These are phyloP conservation scores for Fusarium praegraminearum DNA, from an alignment of 2,329 filamentous ascomycete species.

Conservation along the genomic window DNA sequence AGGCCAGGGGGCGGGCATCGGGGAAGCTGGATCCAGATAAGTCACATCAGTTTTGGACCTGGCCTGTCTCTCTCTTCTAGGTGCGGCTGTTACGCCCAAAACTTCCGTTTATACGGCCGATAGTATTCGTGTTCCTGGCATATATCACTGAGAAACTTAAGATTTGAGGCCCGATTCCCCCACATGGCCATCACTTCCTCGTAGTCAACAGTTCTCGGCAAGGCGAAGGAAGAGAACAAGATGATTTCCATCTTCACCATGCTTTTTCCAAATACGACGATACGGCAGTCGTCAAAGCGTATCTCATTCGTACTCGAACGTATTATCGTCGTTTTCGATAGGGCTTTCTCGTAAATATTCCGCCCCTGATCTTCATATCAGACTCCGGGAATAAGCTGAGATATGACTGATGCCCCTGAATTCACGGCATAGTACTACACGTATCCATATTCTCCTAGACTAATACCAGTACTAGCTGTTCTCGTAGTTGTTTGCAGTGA, in stretches of 20 bases:
- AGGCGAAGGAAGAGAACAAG: constrained; percentile 2
- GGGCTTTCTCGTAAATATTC: constrained; percentile 23
- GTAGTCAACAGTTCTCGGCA: constrained; percentile 31
- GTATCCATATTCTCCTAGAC: neutral
- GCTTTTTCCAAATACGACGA: constrained; percentile 11
- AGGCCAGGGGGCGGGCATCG: constrained; percentile 10
- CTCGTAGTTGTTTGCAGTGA: neutral
- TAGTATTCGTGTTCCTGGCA: constrained; percentile 15
- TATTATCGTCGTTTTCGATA: neutral
- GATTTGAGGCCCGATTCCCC: constrained; percentile 30
- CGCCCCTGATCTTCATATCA: neutral
- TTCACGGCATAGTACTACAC: neutral
- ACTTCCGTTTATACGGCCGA: neutral
- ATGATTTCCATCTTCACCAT: neutral
- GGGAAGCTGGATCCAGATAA: neutral
- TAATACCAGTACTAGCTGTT: neutral
- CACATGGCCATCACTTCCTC: constrained; percentile 26
- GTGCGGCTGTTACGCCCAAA: neutral
- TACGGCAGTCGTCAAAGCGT: constrained; percentile 16
- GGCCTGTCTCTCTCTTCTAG: neutral
- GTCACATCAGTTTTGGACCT: neutral
- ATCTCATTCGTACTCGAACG: neutral
- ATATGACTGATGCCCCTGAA: constrained; percentile 19
- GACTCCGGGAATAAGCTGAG: constrained; percentile 2
- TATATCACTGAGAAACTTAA: constrained; percentile 7